These are phyloP conservation scores for Mycena pura DNA, from an alignment of 768 basidiomycete species.

Conservation along the genomic window DNA sequence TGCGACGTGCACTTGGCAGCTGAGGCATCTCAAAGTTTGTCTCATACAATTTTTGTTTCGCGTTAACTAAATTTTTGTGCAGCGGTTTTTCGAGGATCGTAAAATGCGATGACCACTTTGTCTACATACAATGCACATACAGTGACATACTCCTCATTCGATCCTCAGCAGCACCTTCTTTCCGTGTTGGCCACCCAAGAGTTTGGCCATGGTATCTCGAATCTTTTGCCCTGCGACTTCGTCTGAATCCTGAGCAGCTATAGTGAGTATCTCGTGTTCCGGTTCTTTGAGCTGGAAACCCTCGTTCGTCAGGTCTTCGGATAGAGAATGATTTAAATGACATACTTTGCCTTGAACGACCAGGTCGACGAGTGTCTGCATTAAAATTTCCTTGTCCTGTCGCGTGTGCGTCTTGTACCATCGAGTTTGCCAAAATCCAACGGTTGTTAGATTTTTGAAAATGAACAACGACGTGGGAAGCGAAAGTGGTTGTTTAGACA, in stretches of 20 bases:
- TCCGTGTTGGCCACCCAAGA: constrained; percentile 45
- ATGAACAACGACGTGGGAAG: constrained; percentile 83
- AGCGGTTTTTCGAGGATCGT: constrained; percentile 90
- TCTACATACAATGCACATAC: constrained; percentile 16
- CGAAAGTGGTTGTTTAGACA: constrained; percentile 83
- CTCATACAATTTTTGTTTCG: background rate
- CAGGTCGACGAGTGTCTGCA: constrained; percentile 57
- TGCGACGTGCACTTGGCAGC: constrained; percentile 90
- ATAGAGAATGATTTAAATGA: background rate
- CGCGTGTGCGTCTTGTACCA: constrained; percentile 65
- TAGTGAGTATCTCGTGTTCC: constrained; percentile 69
- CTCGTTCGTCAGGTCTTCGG: constrained; percentile 2
- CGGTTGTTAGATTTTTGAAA: constrained; percentile 80
- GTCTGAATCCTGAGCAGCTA: constrained; percentile 47
- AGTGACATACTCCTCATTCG: constrained; percentile 28
- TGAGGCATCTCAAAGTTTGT: constrained; percentile 87
- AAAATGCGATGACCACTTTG: constrained; percentile 63
- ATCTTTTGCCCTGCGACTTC: constrained; percentile 51
- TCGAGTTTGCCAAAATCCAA: constrained; percentile 80
- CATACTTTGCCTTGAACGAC: constrained; percentile 62
- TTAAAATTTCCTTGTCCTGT: constrained; percentile 57
- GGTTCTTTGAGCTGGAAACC: constrained; percentile 65
- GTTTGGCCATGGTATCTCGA: constrained; percentile 52
- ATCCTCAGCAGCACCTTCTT: constrained; percentile 53
- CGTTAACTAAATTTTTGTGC: constrained; percentile 10